Evolutionary conservation across 257 asterid genomes (phyloP).

Genomic region (Nemophila menziesii): DNA sequence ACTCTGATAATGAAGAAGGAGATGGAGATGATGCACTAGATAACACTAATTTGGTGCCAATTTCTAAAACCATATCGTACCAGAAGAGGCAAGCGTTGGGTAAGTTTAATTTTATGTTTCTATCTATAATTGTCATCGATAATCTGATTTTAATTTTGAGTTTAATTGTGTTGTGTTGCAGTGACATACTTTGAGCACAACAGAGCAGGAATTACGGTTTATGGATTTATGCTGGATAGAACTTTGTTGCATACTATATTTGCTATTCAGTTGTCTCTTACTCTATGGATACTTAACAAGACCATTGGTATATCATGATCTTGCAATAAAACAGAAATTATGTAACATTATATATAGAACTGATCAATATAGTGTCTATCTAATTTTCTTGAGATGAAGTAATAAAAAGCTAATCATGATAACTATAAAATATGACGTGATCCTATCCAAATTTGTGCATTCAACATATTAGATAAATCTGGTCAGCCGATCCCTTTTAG

Average conservation of each 20-base stretch:
- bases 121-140: neutral
- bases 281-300: slow-evolving; percentile 80
- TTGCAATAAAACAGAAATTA: neutral
- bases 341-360: too few species aligned
- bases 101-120: slow-evolving; percentile 5
- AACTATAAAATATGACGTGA: too few species aligned
- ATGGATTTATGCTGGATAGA: slow-evolving; percentile 86
- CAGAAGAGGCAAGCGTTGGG: slow-evolving; percentile 94
- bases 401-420: too few species aligned
- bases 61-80: slow-evolving; percentile 49
- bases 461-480: too few species aligned
- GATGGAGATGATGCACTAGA: slow-evolving; percentile 78
- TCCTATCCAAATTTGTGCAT: too few species aligned
- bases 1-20: slow-evolving; percentile 65
- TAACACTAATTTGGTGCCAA: slow-evolving; percentile 52
- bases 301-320: slow-evolving; percentile 42
- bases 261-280: slow-evolving; percentile 67
- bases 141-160: neutral
- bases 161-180: slow-evolving; percentile 19
- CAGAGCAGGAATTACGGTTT: slow-evolving; percentile 86
- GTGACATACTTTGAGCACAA: slow-evolving; percentile 87
- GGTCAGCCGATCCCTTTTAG: too few species aligned
- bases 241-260: slow-evolving; percentile 60
- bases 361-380: too few species aligned
- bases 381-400: too few species aligned